phyloP scores from a whole-genome alignment of 495 filamentous ascomycete genomes.

The Cenococcum geophilum region DNA sequence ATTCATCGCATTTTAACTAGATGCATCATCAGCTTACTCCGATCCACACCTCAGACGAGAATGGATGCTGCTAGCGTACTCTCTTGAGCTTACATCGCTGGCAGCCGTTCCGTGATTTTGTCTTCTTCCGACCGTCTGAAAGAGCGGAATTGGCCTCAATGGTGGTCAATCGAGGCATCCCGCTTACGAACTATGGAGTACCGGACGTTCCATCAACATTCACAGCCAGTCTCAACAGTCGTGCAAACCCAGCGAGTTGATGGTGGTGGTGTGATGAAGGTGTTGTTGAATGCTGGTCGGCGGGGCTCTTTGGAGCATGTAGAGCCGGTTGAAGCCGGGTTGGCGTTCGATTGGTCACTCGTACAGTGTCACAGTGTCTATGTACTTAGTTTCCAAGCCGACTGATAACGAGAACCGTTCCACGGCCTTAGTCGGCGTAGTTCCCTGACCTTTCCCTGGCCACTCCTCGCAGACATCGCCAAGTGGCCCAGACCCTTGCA shows the following conservation, averaged over 20 bases:
- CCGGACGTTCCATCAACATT: neutral
- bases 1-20: slow-evolving; percentile 55
- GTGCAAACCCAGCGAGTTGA: neutral
- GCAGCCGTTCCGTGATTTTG: slow-evolving; percentile 28
- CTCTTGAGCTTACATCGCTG: slow-evolving; percentile 26
- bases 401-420: too few relatives aligned
- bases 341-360: too few relatives aligned
- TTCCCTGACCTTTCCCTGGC: too few relatives aligned
- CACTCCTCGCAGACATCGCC: too few relatives aligned
- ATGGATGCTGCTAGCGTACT: slow-evolving; percentile 9
- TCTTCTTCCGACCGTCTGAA: slow-evolving; percentile 18
- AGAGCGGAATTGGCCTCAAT: neutral
- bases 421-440: too few relatives aligned
- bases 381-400: too few relatives aligned
- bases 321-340: too few relatives aligned
- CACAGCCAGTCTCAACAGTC: too few relatives aligned
- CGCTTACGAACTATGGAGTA: neutral
- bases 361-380: too few relatives aligned
- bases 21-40: slow-evolving; percentile 14
- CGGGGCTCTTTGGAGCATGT: too few relatives aligned
- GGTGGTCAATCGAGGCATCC: neutral
- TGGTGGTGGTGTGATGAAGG: neutral
- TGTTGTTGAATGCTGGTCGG: too few relatives aligned
- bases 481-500: too few relatives aligned
- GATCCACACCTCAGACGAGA: neutral